phyloP scores from a whole-genome alignment of 2,329 filamentous ascomycete species.

The Proliferodiscus dingleyae region DNA sequence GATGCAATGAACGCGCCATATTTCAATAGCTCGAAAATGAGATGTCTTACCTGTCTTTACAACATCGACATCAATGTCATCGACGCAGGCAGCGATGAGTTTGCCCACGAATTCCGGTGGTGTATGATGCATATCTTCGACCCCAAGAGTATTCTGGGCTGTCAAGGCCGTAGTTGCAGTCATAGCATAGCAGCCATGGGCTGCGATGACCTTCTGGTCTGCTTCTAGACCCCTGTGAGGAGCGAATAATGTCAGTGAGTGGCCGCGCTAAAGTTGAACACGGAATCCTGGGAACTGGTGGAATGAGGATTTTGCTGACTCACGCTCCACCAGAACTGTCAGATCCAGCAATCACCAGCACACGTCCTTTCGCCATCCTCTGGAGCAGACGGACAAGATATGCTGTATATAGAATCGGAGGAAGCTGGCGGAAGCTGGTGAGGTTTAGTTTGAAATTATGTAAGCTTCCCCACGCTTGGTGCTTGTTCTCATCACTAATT shows the following conservation, averaged over 20 bases:
- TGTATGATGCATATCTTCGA: conserved; percentile 73
- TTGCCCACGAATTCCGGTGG: conserved; percentile 75
- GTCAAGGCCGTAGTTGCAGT: conserved; percentile 92
- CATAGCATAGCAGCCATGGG: conserved; percentile 92
- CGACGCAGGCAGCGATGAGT: conserved; percentile 79
- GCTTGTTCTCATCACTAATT: no score
- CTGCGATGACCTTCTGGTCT: conserved; percentile 89
- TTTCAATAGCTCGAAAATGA: neutral
- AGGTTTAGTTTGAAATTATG: no score
- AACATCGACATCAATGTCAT: conserved; percentile 82
- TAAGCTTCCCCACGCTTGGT: neutral
- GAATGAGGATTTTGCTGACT: conserved; percentile 35
- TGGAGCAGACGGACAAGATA: neutral
- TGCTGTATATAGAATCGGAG: neutral
- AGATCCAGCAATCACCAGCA: conserved; percentile 67
- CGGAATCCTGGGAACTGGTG: conserved; percentile 4
- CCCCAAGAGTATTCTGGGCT: conserved; percentile 88
- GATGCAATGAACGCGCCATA: neutral
- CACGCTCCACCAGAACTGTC: conserved; percentile 74
- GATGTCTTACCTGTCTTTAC: conserved; percentile 73
- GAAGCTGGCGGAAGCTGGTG: no score
- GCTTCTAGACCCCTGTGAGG: conserved; percentile 82
- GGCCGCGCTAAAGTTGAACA: neutral
- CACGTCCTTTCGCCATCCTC: conserved; percentile 38
- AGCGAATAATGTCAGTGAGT: conserved; percentile 9